A percentile compares a stretch with the other conserved stretches of the same genome.
These are phyloP conservation scores for Euphorbia tirucalli DNA, from an alignment of 345 rosid genomes.

Conservation along the genomic window DNA sequence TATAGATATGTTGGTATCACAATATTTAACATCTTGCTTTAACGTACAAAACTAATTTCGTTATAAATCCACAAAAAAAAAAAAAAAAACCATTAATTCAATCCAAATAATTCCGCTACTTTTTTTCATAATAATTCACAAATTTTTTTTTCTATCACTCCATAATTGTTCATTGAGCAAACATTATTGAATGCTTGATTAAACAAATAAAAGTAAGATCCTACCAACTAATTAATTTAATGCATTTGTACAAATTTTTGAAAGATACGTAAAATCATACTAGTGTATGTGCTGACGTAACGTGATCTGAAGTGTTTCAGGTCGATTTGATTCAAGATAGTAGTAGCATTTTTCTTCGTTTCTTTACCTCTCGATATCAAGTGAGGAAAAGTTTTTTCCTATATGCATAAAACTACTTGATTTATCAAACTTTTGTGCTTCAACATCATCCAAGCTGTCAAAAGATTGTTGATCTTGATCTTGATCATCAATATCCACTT, in stretches of 20 bases:
- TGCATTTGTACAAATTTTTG: not conserved
- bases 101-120: not conserved
- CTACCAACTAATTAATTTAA: too few relatives aligned
- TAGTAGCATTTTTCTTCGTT: not conserved
- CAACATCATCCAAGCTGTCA: not conserved
- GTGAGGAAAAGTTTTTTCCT: not conserved
- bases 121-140: not conserved
- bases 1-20: too few relatives aligned
- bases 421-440: not conserved
- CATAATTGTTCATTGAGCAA: not conserved
- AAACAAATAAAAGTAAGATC: not conserved
- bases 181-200: not conserved
- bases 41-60: too few relatives aligned
- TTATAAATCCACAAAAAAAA: too few relatives aligned
- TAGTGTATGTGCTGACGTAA: too few relatives aligned
- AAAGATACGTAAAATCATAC: too few relatives aligned
- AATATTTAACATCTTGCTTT: too few relatives aligned
- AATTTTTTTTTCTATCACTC: not conserved
- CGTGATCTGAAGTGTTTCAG: too few relatives aligned
- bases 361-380: not conserved
- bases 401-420: not conserved
- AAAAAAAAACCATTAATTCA: not conserved
- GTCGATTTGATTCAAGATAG: too few relatives aligned
- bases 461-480: not conserved
- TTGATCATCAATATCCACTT: slow-evolving; percentile 8